These are phyloP conservation scores for Lathyrus oleraceus DNA, from an alignment of 306 rosid genomes.

Conservation along the genomic window DNA sequence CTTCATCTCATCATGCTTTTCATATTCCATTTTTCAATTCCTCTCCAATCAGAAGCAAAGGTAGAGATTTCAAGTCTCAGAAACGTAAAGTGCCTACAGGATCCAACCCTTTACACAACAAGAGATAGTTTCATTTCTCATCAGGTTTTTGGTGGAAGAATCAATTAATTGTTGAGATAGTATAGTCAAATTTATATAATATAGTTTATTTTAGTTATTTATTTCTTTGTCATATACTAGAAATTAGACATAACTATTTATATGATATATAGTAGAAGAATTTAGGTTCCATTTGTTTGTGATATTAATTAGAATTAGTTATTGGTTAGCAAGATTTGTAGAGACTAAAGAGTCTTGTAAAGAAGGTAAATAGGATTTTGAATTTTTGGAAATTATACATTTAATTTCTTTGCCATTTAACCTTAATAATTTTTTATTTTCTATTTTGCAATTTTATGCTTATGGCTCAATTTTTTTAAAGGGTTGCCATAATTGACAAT, in stretches of 20 bases:
- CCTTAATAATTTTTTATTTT: constrained; percentile 26
- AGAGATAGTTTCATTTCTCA: constrained; percentile 49
- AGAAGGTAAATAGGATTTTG: constrained; percentile 49
- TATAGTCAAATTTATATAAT: constrained; percentile 13
- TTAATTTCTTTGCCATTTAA: constrained; percentile 14
- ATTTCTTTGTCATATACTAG: constrained; percentile 33
- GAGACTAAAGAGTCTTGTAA: constrained; percentile 52
- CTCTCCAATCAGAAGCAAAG: constrained; percentile 36
- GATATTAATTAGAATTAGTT: constrained; percentile 25
- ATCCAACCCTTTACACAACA: constrained; percentile 96
- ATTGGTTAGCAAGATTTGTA: constrained; percentile 41
- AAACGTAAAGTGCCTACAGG: constrained; percentile 89
- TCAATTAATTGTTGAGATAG: constrained; percentile 23
- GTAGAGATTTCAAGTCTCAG: constrained; percentile 49
- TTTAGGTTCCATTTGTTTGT: constrained; percentile 37
- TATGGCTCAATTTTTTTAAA: not conserved
- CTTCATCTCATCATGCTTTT: constrained; percentile 39
- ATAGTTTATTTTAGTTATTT: constrained; percentile 24
- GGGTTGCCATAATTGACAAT: constrained; percentile 9
- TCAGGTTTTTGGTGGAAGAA: constrained; percentile 32
- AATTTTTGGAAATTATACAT: constrained; percentile 32
- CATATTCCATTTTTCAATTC: constrained; percentile 40
- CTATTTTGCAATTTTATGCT: constrained; percentile 28
- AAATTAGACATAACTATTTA: constrained; percentile 8
- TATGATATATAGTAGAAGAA: constrained; percentile 32